These are phyloP conservation scores for Trichoderma gracile DNA, from an alignment of 2,329 filamentous ascomycete genomes.

Conservation along the genomic window DNA sequence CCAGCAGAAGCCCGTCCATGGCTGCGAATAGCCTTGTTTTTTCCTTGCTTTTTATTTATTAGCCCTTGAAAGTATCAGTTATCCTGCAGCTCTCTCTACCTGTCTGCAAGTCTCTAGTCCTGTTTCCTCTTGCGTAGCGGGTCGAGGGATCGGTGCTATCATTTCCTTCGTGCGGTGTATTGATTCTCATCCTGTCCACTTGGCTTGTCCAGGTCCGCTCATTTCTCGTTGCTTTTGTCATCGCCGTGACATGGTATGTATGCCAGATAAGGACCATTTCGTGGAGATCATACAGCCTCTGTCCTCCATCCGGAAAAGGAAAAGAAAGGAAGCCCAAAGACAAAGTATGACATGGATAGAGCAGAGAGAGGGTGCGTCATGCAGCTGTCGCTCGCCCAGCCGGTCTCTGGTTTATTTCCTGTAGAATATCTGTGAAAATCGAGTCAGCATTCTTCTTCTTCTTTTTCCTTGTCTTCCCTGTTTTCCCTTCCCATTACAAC, in stretches of 20 bases:
- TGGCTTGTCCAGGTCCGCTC: not conserved
- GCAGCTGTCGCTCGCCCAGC: not conserved
- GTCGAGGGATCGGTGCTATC: slow-evolving; percentile 1
- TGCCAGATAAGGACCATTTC: not conserved
- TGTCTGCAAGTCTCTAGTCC: not conserved
- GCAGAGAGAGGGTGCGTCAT: not conserved
- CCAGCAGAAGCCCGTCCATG: not conserved
- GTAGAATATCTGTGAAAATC: slow-evolving; percentile 53
- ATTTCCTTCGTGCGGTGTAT: not conserved
- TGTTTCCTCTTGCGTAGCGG: slow-evolving; percentile 5
- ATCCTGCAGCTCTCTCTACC: not conserved
- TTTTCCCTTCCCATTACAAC: slow-evolving; percentile 48
- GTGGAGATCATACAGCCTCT: not conserved
- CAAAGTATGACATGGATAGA: not conserved
- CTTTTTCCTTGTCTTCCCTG: too few species aligned
- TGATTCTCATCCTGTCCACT: not conserved
- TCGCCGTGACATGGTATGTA: not conserved
- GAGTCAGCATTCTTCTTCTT: slow-evolving; percentile 31
- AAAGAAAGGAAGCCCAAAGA: too few species aligned
- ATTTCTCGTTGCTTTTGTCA: not conserved
- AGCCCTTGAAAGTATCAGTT: not conserved
- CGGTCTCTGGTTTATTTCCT: slow-evolving; percentile 45
- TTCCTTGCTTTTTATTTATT: slow-evolving; percentile 16
- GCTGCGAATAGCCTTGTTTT: not conserved
- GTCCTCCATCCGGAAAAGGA: too few species aligned